Percentiles rank a stretch among this genome's conserved stretches.
These are phyloP conservation scores for Mycena vitilis DNA, from an alignment of 768 basidiomycete genomes.

Conservation along the genomic window DNA sequence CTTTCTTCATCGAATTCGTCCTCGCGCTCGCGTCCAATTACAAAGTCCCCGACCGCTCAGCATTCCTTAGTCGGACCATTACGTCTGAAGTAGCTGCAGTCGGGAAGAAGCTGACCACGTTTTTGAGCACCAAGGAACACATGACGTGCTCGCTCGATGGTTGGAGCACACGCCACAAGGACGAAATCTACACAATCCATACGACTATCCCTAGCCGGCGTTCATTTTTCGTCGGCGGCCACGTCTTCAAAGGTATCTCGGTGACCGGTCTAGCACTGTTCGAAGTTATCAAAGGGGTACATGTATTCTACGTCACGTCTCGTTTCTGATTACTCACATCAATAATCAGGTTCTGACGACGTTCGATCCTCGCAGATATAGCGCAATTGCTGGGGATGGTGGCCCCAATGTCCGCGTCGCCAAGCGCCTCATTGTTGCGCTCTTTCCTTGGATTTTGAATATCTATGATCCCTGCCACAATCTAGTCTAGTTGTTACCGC, in stretches of 20 bases:
- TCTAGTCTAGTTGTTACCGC: too few species aligned
- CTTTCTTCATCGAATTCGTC: constrained; percentile 31
- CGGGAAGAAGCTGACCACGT: neutral
- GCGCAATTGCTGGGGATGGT: constrained; percentile 41
- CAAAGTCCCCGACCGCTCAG: constrained; percentile 12
- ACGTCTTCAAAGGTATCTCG: constrained; percentile 40
- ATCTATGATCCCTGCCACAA: constrained; percentile 46
- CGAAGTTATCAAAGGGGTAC: constrained; percentile 21
- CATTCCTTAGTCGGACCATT: constrained; percentile 25
- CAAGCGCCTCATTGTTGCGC: constrained; percentile 31
- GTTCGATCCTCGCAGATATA: constrained; percentile 32
- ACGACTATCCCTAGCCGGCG: constrained; percentile 18
- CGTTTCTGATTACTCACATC: constrained; percentile 5
- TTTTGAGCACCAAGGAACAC: neutral
- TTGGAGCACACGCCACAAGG: constrained; percentile 10
- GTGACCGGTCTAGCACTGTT: constrained; percentile 37
- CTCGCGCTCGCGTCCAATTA: constrained; percentile 15
- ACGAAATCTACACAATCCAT: constrained; percentile 31
- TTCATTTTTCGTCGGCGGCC: constrained; percentile 37
- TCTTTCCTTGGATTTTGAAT: constrained; percentile 43
- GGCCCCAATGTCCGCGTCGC: constrained; percentile 42
- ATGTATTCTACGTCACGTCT: neutral
- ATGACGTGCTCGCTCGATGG: constrained; percentile 25
- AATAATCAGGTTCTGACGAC: constrained; percentile 26
- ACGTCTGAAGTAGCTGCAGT: constrained; percentile 6